Conservation (phyloP, 129 eudicot genomes). For the Lactuca saligna region DNA sequence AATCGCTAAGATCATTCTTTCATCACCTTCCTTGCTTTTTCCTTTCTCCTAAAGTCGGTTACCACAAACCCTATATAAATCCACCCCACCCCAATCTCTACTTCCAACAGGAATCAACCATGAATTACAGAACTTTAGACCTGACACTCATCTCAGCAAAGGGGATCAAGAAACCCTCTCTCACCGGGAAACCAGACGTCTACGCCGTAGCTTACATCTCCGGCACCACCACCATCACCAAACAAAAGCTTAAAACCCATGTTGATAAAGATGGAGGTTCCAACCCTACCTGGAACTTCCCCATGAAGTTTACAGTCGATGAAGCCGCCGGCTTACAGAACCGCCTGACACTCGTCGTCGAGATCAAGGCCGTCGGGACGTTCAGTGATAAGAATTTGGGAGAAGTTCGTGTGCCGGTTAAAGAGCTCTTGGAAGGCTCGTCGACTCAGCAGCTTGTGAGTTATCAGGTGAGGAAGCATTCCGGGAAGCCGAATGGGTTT, state of each 20-base stretch:
- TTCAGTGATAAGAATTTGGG: constrained; percentile 53
- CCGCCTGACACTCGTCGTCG: constrained; percentile 34
- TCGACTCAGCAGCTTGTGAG: constrained; percentile 20
- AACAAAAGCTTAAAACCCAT: constrained; percentile 36
- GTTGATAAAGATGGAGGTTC: constrained; percentile 44
- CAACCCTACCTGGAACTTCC: constrained; percentile 57
- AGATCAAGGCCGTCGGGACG: constrained; percentile 41
- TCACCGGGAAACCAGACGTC: constrained; percentile 44
- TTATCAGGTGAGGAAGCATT: constrained; percentile 51
- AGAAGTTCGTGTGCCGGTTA: constrained; percentile 44
- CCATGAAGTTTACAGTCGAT: constrained; percentile 47
- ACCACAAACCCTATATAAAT: background rate
- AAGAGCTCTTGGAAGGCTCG: constrained; percentile 33
- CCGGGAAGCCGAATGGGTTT: constrained; percentile 44
- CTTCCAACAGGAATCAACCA: background rate
- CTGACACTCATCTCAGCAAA: constrained; percentile 45
- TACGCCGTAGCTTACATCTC: constrained; percentile 52
- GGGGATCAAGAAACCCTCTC: constrained; percentile 50
- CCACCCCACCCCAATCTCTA: background rate
- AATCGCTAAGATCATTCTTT: background rate
- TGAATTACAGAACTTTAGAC: constrained; percentile 36
- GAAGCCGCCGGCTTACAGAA: constrained; percentile 38
- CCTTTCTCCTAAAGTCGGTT: constrained; percentile 3
- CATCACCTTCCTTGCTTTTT: constrained; percentile 4
- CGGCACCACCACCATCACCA: constrained; percentile 30